Percentiles rank a stretch among this genome's conserved stretches.
phyloP scores from a whole-genome alignment of 179 eudicot genomes.

The Silene noctiflora region DNA sequence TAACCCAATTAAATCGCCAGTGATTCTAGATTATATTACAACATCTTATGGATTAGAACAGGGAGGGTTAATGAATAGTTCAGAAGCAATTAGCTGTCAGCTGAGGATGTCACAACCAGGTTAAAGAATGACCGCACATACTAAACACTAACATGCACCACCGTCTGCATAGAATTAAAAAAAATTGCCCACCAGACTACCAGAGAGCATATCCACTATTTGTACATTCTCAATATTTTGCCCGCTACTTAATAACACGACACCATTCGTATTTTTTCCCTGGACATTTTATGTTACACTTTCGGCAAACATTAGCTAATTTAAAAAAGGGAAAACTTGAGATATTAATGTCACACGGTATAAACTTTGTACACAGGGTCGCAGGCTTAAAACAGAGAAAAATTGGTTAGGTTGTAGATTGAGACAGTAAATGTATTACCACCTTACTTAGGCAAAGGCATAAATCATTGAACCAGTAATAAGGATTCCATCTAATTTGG shows the following conservation, averaged over 20 bases:
- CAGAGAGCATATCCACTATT: background rate
- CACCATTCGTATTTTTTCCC: background rate
- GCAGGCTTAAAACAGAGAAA: background rate
- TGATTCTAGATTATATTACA: too few species aligned
- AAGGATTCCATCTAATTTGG: background rate
- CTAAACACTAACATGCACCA: background rate
- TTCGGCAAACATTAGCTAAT: background rate
- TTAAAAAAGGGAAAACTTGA: background rate
- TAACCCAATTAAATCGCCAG: background rate
- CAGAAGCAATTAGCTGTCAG: background rate
- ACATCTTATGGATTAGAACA: background rate
- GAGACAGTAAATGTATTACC: background rate
- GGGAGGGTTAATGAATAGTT: background rate
- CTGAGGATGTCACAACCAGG: background rate
- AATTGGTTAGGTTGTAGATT: background rate
- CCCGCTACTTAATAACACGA: background rate
- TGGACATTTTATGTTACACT: background rate
- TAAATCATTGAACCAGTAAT: background rate
- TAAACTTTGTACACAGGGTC: background rate
- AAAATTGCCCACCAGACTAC: background rate
- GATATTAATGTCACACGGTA: background rate
- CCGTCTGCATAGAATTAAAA: background rate
- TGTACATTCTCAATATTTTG: background rate
- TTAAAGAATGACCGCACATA: background rate
- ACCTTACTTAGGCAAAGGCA: background rate